Conservation (phyloP, 225 moss, liverwort and hornwort species). For the Takakia lepidozioides region DNA sequence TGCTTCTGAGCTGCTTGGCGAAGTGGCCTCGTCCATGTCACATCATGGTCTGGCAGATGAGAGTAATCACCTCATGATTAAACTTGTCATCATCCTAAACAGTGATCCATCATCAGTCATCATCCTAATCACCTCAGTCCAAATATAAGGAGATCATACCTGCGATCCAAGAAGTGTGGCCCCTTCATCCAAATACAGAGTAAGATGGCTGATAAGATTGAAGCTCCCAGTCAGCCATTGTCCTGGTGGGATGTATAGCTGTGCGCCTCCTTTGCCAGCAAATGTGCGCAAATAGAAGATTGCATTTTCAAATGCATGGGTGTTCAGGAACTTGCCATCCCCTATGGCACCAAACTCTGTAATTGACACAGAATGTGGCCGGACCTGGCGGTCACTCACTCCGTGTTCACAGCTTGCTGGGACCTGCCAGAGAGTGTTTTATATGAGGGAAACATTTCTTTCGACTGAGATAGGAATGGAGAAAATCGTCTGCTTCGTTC, state of each 20-base stretch:
- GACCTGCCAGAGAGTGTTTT: constrained; percentile 14
- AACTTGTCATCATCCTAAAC: no score
- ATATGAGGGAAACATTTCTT: background rate
- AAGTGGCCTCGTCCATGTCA: background rate
- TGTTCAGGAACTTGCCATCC: constrained; percentile 82
- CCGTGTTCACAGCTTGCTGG: constrained; percentile 31
- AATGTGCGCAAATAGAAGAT: constrained; percentile 89
- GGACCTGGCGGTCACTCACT: constrained; percentile 29
- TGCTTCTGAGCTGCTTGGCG: no score
- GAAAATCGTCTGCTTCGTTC: no score
- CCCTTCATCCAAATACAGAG: constrained; percentile 68
- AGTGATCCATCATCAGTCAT: no score
- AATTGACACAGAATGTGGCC: constrained; percentile 88
- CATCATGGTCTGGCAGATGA: no score
- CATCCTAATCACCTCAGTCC: no score
- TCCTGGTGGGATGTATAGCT: constrained; percentile 86
- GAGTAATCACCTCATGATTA: no score
- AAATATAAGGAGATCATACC: constrained; percentile 25
- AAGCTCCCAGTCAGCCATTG: constrained; percentile 92
- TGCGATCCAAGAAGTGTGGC: constrained; percentile 77
- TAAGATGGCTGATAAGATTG: constrained; percentile 87
- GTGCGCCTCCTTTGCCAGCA: constrained; percentile 86
- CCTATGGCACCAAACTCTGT: constrained; percentile 94
- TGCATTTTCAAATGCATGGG: constrained; percentile 92
- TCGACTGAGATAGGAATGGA: background rate